Evolutionary conservation across 2,329 filamentous ascomycete species (phyloP).

Genomic region (Aquanectria penicillioides): DNA sequence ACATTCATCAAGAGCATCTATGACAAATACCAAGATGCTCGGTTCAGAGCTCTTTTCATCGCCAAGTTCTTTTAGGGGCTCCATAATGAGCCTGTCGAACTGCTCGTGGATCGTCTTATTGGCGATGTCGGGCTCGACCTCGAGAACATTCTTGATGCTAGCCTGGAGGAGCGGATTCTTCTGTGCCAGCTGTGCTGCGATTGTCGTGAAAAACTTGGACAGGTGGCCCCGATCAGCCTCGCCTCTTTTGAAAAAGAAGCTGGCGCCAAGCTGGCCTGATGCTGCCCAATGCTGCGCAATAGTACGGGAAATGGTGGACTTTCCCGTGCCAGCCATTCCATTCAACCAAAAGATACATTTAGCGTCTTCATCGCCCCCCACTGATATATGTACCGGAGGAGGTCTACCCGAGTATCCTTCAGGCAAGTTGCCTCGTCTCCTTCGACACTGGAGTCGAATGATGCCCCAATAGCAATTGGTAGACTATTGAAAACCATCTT

Average conservation of each 20-base stretch:
- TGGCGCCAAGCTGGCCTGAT: constrained; percentile 1
- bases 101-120: constrained; percentile 47
- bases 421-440: not conserved
- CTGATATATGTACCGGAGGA: not conserved
- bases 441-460: not conserved
- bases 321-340: constrained; percentile 5
- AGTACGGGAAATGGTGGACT: constrained; percentile 40
- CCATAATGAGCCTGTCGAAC: constrained; percentile 51
- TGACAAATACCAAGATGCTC: constrained; percentile 39
- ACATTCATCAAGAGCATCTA: constrained; percentile 48
- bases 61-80: constrained; percentile 41
- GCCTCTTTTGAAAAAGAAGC: constrained; percentile 46
- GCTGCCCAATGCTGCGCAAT: constrained; percentile 45
- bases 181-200: constrained; percentile 47
- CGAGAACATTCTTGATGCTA: constrained; percentile 42
- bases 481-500: not conserved
- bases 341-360: not conserved
- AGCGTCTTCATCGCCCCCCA: not conserved
- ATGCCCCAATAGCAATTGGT: not conserved
- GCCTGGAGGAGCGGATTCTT: constrained; percentile 42
- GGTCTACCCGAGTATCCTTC: not conserved
- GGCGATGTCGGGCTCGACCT: constrained; percentile 43
- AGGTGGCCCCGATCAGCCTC: constrained; percentile 50
- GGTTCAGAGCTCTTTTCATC: not conserved
- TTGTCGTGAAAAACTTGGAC: constrained; percentile 51